Conservation (phyloP, 768 basidiomycete species). For the Tubosaeta brunneosetosa region DNA sequence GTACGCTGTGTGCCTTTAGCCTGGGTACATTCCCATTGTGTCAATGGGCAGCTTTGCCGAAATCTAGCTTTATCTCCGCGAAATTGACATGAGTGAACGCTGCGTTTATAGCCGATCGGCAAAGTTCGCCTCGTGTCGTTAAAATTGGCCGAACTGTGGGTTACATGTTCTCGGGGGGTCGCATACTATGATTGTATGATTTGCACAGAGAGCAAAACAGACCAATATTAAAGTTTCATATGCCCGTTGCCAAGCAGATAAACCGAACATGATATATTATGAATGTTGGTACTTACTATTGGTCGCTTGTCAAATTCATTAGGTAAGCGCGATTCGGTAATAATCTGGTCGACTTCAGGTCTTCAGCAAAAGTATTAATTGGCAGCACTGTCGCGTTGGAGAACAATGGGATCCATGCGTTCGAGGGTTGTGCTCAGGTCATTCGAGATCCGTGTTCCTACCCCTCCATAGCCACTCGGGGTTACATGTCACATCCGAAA, state of each 20-base stretch:
- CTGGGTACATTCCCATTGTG: slow-evolving; percentile 7
- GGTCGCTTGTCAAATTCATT: neutral
- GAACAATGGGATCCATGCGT: too few relatives aligned
- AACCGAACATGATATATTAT: neutral
- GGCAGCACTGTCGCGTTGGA: too few relatives aligned
- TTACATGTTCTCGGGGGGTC: neutral
- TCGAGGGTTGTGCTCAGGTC: too few relatives aligned
- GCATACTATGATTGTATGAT: neutral
- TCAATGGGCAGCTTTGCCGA: slow-evolving; percentile 1
- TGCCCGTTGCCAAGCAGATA: neutral
- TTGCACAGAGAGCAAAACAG: neutral
- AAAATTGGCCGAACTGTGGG: neutral
- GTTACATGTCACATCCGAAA: too few relatives aligned
- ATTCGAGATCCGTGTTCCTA: too few relatives aligned
- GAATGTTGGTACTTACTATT: neutral
- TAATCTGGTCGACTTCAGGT: neutral
- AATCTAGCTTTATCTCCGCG: slow-evolving; percentile 22
- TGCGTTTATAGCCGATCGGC: slow-evolving; percentile 8
- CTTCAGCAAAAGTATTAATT: too few relatives aligned
- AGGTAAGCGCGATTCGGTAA: neutral
- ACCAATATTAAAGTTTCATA: neutral
- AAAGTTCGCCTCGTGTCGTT: neutral
- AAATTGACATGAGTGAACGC: slow-evolving; percentile 7
- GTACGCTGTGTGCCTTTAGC: neutral
- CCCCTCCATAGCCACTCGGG: too few relatives aligned